Base-by-base conservation (phyloP, 2,329 filamentous ascomycete species). In the Parascedosporium putredinis region DNA sequence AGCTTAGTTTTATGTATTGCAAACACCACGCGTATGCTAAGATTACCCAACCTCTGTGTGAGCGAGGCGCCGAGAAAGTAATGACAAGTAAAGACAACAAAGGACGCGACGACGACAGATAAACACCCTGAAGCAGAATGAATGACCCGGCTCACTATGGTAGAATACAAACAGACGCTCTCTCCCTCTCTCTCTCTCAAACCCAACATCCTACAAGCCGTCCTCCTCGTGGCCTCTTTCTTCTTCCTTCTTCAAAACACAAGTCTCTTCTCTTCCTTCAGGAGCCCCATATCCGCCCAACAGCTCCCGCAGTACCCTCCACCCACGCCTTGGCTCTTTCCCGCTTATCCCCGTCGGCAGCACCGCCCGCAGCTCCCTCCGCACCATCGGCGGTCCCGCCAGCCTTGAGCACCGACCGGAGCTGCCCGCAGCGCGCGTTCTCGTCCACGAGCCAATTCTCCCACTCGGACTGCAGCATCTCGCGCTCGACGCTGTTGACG, bases 381-480 rank as follows among this genome's bases (percentile, higher is more conserved):
- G 49, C 52, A 42, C 27, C 16, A 18, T 24, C 24, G 10, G 16
- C 25, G 14, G 50, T 46, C 51, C 52, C 8, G 52, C 52, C 44
- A 16, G 31, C 43, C 48, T 16, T 33, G 6, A 47, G 20, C 31
- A 45, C 29, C 6, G 36, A 38, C 34, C 60, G 23, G 5, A 79
- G 70, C 60, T 84, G 78, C 51, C 79, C 79, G 64, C 93, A 98
- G 45, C 86, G 78, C 29, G 73, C 66, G 55, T 81, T 83, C 68
- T 98, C 93, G 56, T 87, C 84, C 3, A 78, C 67, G 25, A 97
- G 75, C 90, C 91, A 98, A 55, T 87, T 86, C 68, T 95, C 90
- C 84, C 89, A 98, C 64, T 96, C 91, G 1, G 85, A 84, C 59
- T 81, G 78, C 49, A 97, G 67, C 63, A 95, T 83, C 64, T 96